Conservation (phyloP, 805 yeast species). For the Ogataea trehalophila region DNA sequence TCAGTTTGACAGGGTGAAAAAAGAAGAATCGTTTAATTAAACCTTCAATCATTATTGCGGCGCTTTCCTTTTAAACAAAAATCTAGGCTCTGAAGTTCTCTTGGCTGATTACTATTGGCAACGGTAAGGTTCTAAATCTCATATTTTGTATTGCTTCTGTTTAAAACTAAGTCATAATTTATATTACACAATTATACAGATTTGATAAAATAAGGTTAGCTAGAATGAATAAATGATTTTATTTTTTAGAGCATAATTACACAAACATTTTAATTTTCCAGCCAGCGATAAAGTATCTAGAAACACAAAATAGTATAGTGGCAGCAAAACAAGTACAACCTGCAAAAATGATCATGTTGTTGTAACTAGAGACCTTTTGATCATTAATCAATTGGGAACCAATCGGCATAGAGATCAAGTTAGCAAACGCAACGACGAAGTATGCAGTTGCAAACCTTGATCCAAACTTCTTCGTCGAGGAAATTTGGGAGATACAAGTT, state of each 20-base stretch:
- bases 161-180: too few relatives aligned
- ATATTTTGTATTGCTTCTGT: too few relatives aligned
- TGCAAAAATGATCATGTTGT: slow-evolving; percentile 25
- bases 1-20: too few relatives aligned
- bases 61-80: too few relatives aligned
- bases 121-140: background rate
- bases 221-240: too few relatives aligned
- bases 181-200: too few relatives aligned
- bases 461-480: slow-evolving; percentile 58
- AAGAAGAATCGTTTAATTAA: too few relatives aligned
- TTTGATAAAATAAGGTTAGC: too few relatives aligned
- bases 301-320: slow-evolving; percentile 6
- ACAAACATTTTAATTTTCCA: slow-evolving; percentile 27
- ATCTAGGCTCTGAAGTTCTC: too few relatives aligned
- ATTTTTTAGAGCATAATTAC: slow-evolving; percentile 1
- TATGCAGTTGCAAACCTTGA: slow-evolving; percentile 63
- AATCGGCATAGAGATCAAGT: slow-evolving; percentile 42
- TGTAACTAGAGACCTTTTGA: slow-evolving; percentile 16
- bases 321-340: slow-evolving; percentile 21
- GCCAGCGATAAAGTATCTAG: slow-evolving; percentile 18
- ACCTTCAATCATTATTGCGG: too few relatives aligned
- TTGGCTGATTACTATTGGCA: background rate
- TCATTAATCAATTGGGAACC: slow-evolving; percentile 42
- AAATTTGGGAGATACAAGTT: slow-evolving; percentile 54
- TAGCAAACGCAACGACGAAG: slow-evolving; percentile 49